phyloP scores from a whole-genome alignment of 2,329 filamentous ascomycete species.

The Neonectria faginata region DNA sequence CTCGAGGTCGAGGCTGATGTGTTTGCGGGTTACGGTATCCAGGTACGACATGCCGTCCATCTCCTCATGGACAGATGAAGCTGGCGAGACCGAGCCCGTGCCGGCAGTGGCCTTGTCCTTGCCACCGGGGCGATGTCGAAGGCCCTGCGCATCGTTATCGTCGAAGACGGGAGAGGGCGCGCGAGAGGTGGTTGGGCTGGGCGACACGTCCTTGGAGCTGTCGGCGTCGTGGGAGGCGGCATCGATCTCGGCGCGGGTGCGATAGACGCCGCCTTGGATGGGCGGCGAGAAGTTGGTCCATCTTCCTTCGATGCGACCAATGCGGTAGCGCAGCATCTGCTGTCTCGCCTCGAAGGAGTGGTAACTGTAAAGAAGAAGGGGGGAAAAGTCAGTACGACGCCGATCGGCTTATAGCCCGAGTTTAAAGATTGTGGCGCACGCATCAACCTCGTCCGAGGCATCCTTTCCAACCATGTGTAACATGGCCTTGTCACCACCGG shows the following conservation, averaged over 20 bases:
- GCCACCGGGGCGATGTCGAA: slow-evolving; percentile 47
- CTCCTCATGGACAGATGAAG: slow-evolving; percentile 64
- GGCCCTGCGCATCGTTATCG: slow-evolving; percentile 35
- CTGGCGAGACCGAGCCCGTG: slow-evolving; percentile 69
- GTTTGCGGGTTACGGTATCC: slow-evolving; percentile 78
- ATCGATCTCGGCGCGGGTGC: slow-evolving; percentile 56
- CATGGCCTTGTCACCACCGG: slow-evolving; percentile 91
- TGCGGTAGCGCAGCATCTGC: slow-evolving; percentile 84
- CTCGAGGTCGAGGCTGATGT: slow-evolving; percentile 79
- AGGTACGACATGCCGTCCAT: slow-evolving; percentile 72
- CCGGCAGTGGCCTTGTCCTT: slow-evolving; percentile 37
- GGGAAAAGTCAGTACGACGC: slow-evolving; percentile 28
- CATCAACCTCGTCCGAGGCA: slow-evolving; percentile 93
- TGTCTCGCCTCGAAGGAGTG: slow-evolving; percentile 83
- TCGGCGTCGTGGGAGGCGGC: slow-evolving; percentile 29
- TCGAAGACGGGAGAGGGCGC: slow-evolving; percentile 65
- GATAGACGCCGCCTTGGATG: slow-evolving; percentile 88
- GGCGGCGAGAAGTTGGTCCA: slow-evolving; percentile 93
- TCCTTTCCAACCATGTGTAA: slow-evolving; percentile 93
- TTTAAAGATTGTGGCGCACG: slow-evolving; percentile 64
- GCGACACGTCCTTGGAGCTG: slow-evolving; percentile 38
- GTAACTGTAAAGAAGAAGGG: slow-evolving; percentile 64
- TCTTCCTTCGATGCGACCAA: slow-evolving; percentile 81
- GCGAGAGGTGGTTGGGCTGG: slow-evolving; percentile 66
- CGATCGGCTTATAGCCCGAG: neutral